Conservation (phyloP, 73 alveolate genomes). For the Tetrahymena elliotti region DNA sequence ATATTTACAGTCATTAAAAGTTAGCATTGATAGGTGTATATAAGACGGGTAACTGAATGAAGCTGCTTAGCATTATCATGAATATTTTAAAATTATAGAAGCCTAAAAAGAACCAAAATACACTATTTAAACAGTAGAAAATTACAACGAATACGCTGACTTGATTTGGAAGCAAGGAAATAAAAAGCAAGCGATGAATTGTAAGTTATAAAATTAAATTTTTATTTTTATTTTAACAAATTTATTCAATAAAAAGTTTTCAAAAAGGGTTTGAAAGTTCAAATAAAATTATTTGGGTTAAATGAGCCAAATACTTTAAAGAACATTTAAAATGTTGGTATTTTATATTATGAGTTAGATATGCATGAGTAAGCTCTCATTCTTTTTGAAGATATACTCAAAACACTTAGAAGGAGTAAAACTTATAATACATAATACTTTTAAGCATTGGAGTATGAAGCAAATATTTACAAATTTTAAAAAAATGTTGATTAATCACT, state of each 20-base stretch:
- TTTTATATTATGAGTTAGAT: neutral
- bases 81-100: neutral
- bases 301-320: neutral
- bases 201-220: neutral
- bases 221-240: neutral
- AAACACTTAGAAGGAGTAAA: neutral
- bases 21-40: neutral
- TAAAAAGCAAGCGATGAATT: neutral
- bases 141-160: neutral
- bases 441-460: neutral
- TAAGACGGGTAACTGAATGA: neutral
- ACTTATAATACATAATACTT: neutral
- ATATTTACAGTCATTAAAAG: neutral
- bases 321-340: neutral
- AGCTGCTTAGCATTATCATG: neutral
- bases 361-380: neutral
- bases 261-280: neutral
- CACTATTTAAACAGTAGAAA: neutral
- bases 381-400: neutral
- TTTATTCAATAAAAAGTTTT: neutral
- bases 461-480: neutral
- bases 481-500: neutral
- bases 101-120: neutral
- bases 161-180: neutral
- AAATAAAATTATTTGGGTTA: neutral